Base-by-base conservation (phyloP, 768 basidiomycete species). In the Tubosaeta sp. region DNA sequence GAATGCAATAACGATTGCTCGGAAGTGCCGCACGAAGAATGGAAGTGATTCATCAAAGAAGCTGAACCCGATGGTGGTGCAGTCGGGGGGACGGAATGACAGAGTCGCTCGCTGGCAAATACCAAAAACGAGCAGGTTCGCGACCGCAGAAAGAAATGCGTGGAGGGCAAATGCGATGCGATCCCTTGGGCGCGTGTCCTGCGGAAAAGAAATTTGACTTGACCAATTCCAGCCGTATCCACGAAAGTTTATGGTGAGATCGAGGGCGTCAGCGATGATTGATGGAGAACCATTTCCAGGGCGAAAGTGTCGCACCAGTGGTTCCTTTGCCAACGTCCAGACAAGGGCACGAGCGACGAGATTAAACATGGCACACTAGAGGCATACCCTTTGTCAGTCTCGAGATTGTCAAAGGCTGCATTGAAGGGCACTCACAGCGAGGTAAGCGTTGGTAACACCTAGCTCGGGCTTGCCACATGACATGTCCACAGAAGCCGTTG, bases 51-150 rank as follows among this genome's bases (percentile, higher is more conserved):
- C 46, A 44, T 68, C 66, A 50, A 69, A 68, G 24, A 75, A 70
- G 29, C 65, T 45, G 8, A 1, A 40, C 52, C 18, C 64, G 67
- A 40, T n/a, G 40, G 64, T 65, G 1, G 51, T 35, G 9, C 9
- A 9, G n/a, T n/a, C 35, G n/a, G 35, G n/a, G 16, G 35, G 35
- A 18, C 57, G 65, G 44, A 80, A 72, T 18, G 69, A 70, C 56
- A 86, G 77, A 18, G 80, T 65, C 27, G 65, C 49, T 54, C 73
- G 71, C 50, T 81, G 79, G 3, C 79, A 24, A 18, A 64, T 48
- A 57, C 86, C 80, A 46, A 79, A 71, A 9, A 72, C 24, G 11
- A 79, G 41, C 19, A 75, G 29, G 53, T 77, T 67, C n/a, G 52
- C 22, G 25, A 75, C 31, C 27, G 69, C 57, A 22, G 70, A 72